Evolutionary conservation across 1,139 yeast species (phyloP), one percentile per base, ranked within the genome.

Genomic region (Scheffersomyces segobiensis): DNA sequence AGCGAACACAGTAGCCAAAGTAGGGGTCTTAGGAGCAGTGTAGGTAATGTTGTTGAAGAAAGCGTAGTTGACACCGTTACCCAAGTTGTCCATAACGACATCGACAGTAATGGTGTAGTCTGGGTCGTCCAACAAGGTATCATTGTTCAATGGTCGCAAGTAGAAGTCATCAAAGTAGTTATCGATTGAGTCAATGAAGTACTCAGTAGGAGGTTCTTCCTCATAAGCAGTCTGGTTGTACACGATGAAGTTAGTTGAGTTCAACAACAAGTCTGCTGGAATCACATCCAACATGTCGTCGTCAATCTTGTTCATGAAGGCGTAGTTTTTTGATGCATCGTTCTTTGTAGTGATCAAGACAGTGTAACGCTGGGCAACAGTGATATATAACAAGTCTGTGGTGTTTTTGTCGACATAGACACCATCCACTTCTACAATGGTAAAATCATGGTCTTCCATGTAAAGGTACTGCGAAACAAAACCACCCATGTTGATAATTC

Each of bases 1-100:
- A 51, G 89, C 79, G 65, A 91, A 71, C n/a, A 85, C 96, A 3
- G 97, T 85, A 72, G 83, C 82, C 62, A 93, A 77, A 2, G 93
- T 80, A 50, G 98, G 98, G 18, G 93, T 95, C 73, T 87, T 88
- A 58, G 98, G 97, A 49, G 84, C 72, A 24, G 85, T 80, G 75
- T 85, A 93, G n/a, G 96, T 82, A 64, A 88, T 80, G 71, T 89
- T 87, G 80, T 93, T 91, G 86, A 93, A 91, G 75, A 93, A 87
- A 10, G 98, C 97, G 71, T 93, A 93, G 75, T 90, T 91, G 60
- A 89, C 80, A 73, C 98, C 98, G 71, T 91, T 81, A 53, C 81
- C 84, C 71, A 93, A 80, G 75, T 89, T 90, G 71, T 87, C 87
- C 97, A 93, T 92, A 50, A 76, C 71, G 61, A 93, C 91, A 64